Percentiles rank a stretch among this genome's conserved stretches.
These are phyloP conservation scores for Zymoseptoria crescenta DNA, from an alignment of 2,329 filamentous ascomycete genomes.

Conservation along the genomic window DNA sequence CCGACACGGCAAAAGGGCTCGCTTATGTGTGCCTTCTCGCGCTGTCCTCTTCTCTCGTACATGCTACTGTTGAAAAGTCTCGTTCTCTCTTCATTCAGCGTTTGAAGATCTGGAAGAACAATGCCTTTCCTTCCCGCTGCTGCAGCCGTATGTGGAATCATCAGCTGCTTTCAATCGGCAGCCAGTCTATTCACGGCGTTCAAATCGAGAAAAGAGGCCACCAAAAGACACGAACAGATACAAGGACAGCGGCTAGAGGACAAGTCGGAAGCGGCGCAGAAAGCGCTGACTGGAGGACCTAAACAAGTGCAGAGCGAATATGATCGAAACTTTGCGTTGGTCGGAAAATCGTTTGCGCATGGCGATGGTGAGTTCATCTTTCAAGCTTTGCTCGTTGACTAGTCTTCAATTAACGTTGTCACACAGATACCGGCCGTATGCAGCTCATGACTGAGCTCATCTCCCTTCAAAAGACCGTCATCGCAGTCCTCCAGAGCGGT, in stretches of 20 bases:
- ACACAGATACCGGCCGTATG: background rate
- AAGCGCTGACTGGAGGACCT: background rate
- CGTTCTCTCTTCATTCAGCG: background rate
- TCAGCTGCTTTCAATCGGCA: constrained; percentile 1
- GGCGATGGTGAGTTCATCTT: background rate
- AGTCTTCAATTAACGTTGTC: background rate
- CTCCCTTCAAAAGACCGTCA: background rate
- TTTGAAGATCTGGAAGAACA: background rate
- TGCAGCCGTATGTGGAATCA: background rate
- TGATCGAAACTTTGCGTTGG: background rate
- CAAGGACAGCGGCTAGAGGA: background rate
- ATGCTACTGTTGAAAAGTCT: background rate
- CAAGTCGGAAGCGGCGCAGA: background rate
- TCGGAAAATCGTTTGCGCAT: background rate
- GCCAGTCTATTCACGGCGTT: background rate
- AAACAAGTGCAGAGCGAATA: background rate
- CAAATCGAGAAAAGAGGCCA: background rate
- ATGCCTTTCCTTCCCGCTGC: background rate
- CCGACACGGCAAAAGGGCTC: background rate
- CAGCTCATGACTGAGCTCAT: background rate
- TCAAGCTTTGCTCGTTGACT: background rate
- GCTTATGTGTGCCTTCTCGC: background rate
- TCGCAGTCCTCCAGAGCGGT: background rate
- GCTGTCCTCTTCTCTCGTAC: background rate
- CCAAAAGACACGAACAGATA: background rate